Conservation (phyloP, 805 yeast species). For the Candida pseudoglaebosa region DNA sequence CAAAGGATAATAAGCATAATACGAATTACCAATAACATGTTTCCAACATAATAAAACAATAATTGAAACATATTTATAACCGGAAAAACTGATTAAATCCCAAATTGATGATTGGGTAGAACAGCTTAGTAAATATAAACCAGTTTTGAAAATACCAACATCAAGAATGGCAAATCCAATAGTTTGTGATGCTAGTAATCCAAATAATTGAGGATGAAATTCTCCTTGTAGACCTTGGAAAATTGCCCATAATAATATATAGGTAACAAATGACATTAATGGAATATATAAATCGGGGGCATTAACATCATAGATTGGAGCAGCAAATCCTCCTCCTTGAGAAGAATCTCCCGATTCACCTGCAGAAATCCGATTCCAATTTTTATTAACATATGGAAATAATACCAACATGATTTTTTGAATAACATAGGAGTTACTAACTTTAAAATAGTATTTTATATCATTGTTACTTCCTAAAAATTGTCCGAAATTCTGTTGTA, state of each 20-base stretch:
- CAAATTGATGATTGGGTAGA: slow-evolving; percentile 57
- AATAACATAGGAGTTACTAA: slow-evolving; percentile 81
- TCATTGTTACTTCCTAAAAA: slow-evolving; percentile 49
- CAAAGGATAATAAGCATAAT: slow-evolving; percentile 32
- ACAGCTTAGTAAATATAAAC: slow-evolving; percentile 75
- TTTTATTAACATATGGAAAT: slow-evolving; percentile 81
- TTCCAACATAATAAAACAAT: slow-evolving; percentile 54
- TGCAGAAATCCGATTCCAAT: slow-evolving; percentile 64
- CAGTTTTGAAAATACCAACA: slow-evolving; percentile 68
- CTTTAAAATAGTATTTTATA: slow-evolving; percentile 84
- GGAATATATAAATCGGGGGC: slow-evolving; percentile 98
- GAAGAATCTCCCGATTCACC: slow-evolving; percentile 10
- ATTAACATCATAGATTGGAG: slow-evolving; percentile 82
- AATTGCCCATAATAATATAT: slow-evolving; percentile 77
- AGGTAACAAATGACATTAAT: slow-evolving; percentile 85
- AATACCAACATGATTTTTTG: slow-evolving; percentile 68
- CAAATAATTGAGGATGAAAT: slow-evolving; percentile 90
- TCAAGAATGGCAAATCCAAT: slow-evolving; percentile 79
- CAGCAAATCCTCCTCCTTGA: slow-evolving; percentile 46
- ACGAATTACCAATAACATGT: slow-evolving; percentile 35
- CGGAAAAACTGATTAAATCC: slow-evolving; percentile 86
- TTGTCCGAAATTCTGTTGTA: slow-evolving; percentile 65
- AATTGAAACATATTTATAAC: slow-evolving; percentile 89
- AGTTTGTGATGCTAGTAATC: slow-evolving; percentile 81
- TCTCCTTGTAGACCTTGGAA: slow-evolving; percentile 82